phyloP scores from a whole-genome alignment of 257 asterid genomes.

The Apocynum venetum region DNA sequence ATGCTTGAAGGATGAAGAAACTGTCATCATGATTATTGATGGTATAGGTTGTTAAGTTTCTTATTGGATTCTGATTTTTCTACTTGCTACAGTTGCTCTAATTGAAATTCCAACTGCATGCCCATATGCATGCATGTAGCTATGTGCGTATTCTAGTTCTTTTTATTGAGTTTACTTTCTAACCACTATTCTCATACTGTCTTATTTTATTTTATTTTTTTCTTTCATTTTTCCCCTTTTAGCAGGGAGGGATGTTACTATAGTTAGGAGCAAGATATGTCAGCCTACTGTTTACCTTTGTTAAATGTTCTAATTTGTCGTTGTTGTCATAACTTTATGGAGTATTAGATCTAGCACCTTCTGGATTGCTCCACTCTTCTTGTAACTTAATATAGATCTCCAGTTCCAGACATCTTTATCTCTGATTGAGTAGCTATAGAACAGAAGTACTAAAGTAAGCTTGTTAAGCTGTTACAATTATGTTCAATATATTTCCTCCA shows the following conservation, averaged over 20 bases:
- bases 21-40: conserved; percentile 1
- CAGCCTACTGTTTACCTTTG: neutral
- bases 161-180: neutral
- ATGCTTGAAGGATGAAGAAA: conserved; percentile 10
- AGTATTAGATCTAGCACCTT: neutral
- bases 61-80: neutral
- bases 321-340: neutral
- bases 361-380: neutral
- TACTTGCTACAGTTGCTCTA: neutral
- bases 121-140: neutral
- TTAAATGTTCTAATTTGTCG: neutral
- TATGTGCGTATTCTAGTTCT: neutral
- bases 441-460: neutral
- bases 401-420: neutral
- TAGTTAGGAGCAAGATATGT: neutral
- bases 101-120: too few relatives aligned
- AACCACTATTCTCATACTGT: neutral
- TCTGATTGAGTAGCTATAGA: neutral
- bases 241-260: neutral
- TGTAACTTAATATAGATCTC: neutral
- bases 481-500: neutral
- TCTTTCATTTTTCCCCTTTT: neutral
- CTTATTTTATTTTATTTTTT: neutral
- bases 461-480: neutral
- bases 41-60: neutral